phyloP scores from a whole-genome alignment of 306 rosid genomes.

The Benincasa hispida region DNA sequence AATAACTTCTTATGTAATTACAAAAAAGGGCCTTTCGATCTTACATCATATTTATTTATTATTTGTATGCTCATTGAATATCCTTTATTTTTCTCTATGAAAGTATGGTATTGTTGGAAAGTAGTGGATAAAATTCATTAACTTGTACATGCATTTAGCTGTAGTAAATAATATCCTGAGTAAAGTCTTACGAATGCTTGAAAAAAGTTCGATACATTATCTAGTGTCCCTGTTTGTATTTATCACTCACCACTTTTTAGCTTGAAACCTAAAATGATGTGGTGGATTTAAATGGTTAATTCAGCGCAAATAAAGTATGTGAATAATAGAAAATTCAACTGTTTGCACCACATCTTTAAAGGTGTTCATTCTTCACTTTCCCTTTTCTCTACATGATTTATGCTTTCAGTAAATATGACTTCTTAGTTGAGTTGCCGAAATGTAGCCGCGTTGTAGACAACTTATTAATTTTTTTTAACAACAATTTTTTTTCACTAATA shows the following conservation, averaged over 20 bases:
- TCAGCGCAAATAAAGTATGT: not conserved
- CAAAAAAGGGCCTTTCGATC: too few relatives aligned
- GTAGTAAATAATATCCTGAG: not conserved
- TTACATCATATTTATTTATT: not conserved
- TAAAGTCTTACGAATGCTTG: not conserved
- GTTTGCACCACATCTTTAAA: not conserved
- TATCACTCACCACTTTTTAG: not conserved
- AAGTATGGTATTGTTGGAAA: not conserved
- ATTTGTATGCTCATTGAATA: not conserved
- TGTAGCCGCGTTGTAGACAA: not conserved
- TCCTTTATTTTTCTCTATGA: not conserved
- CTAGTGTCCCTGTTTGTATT: not conserved
- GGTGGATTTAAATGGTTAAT: not conserved
- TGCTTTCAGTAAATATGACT: not conserved
- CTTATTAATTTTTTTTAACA: not conserved
- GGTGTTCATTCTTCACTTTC: not conserved
- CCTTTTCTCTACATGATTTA: not conserved
- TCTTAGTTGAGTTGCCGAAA: not conserved
- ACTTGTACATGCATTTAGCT: not conserved
- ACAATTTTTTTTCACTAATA: not conserved
- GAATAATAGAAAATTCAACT: not conserved
- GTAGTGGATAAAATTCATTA: not conserved
- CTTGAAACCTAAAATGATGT: not conserved
- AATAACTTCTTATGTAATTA: too few relatives aligned
- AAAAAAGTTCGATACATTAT: not conserved